Evolutionary conservation across 108 stramenopile species (phyloP).

Genomic region (Schizochytrium sp.): DNA sequence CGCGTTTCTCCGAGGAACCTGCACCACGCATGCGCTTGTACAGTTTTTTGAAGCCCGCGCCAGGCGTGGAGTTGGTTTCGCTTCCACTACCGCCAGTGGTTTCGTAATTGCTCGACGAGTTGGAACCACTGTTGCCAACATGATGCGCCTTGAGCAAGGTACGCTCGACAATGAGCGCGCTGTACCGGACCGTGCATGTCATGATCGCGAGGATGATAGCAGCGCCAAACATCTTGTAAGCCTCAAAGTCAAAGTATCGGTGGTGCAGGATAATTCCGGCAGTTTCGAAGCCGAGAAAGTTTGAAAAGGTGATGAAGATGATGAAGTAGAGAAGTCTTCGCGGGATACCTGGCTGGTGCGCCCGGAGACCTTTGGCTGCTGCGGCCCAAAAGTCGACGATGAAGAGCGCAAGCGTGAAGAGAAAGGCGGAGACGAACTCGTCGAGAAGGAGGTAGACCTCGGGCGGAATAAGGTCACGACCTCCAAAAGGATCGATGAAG

Average conservation of each 20-base stretch:
- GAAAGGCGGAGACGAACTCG: neutral
- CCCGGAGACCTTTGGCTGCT: neutral
- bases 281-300: neutral
- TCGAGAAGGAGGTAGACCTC: neutral
- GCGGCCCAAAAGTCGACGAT: neutral
- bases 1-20: neutral
- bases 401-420: neutral
- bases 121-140: neutral
- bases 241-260: neutral
- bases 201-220: neutral
- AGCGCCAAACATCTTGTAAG: neutral
- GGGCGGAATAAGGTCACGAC: neutral
- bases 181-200: neutral
- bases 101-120: neutral
- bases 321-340: neutral
- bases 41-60: neutral
- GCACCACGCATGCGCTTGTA: neutral
- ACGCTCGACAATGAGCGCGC: neutral
- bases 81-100: neutral
- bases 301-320: neutral
- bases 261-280: neutral
- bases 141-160: neutral
- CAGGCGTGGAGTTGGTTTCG: neutral
- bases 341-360: neutral
- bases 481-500: neutral